Conservation (phyloP, 768 basidiomycete genomes). For the Kwoniella botswanensis region DNA sequence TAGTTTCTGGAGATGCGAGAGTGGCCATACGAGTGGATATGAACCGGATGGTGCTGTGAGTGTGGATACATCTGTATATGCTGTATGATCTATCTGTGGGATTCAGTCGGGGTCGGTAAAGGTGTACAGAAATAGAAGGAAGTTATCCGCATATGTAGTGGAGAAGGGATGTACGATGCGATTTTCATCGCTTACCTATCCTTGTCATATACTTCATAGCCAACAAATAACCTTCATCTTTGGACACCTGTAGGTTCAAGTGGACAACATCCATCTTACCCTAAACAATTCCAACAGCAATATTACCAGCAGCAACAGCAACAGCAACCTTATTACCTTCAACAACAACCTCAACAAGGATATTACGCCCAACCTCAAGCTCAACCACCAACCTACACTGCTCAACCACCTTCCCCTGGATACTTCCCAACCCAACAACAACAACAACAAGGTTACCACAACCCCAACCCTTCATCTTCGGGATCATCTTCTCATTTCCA, state of each 20-base stretch:
- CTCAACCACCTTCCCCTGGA: slow-evolving; percentile 17
- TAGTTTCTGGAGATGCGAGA: slow-evolving; percentile 45
- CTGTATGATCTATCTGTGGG: background rate
- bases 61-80: background rate
- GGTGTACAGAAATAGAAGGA: too few species aligned
- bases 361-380: background rate
- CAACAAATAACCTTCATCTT: slow-evolving; percentile 38
- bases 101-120: too few species aligned
- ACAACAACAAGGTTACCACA: slow-evolving; percentile 19
- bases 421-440: slow-evolving; percentile 5
- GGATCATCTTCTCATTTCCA: slow-evolving; percentile 5
- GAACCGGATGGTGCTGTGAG: slow-evolving; percentile 32
- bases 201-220: slow-evolving; percentile 16
- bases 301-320: background rate
- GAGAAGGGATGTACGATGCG: too few species aligned
- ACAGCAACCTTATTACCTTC: background rate
- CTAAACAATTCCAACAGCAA: slow-evolving; percentile 1
- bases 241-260: slow-evolving; percentile 43
- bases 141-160: background rate
- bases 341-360: slow-evolving; percentile 5
- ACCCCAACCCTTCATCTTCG: background rate
- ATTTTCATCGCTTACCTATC: too few species aligned
- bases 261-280: slow-evolving; percentile 1
- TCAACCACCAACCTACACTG: slow-evolving; percentile 3
- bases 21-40: slow-evolving; percentile 29